Percentiles rank a stretch among this genome's conserved stretches.
Evolutionary conservation across 2,329 filamentous ascomycete species (phyloP).

Genomic region (Zymoseptoria pseudotritici): DNA sequence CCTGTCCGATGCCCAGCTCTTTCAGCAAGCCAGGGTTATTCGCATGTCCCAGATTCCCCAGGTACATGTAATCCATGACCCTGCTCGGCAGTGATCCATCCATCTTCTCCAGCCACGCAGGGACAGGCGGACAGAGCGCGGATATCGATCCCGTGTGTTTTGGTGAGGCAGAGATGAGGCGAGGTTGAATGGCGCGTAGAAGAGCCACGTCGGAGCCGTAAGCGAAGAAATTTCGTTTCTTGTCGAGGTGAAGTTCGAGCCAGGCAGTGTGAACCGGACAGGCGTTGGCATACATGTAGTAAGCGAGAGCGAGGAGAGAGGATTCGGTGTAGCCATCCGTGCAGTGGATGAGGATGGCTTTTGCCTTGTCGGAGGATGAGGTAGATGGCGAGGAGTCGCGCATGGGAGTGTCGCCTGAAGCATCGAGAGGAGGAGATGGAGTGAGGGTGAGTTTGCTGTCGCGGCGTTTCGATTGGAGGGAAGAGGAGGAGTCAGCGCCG

Average conservation of each 20-base stretch:
- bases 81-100: constrained; percentile 89
- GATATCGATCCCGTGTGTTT: constrained; percentile 41
- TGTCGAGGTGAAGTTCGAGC: constrained; percentile 73
- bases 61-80: constrained; percentile 87
- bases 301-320: constrained; percentile 79
- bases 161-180: constrained; percentile 67
- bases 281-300: constrained; percentile 87
- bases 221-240: constrained; percentile 88
- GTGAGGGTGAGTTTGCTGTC: constrained; percentile 35
- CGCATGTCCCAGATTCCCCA: constrained; percentile 86
- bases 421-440: constrained; percentile 33
- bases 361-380: constrained; percentile 15
- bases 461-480: constrained; percentile 27
- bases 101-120: constrained; percentile 72
- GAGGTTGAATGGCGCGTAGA: constrained; percentile 66
- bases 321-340: constrained; percentile 95
- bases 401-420: constrained; percentile 53
- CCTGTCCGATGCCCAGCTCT: constrained; percentile 73
- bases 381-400: constrained; percentile 2
- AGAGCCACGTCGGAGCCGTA: constrained; percentile 85
- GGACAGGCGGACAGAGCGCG: constrained; percentile 51
- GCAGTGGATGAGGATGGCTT: constrained; percentile 83
- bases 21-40: constrained; percentile 82
- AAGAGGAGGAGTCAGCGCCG: constrained; percentile 10
- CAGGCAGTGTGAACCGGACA: constrained; percentile 75